Base-by-base conservation (phyloP, 1,284 basidiomycete genomes). In the Malassezia japonica region DNA sequence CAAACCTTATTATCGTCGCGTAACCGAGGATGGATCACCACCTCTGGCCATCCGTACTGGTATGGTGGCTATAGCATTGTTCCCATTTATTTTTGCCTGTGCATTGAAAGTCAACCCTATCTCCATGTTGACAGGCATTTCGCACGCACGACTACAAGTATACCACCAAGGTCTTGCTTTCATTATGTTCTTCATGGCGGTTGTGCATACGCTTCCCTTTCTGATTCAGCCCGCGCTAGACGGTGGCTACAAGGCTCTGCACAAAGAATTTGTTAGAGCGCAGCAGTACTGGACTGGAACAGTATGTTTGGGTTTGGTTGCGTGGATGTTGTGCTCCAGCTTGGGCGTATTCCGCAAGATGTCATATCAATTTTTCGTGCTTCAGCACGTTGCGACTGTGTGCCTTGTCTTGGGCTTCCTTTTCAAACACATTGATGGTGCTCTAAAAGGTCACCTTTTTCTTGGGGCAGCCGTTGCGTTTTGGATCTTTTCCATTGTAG, bases 331-430 rank as follows among this genome's bases (percentile, higher is more conserved):
- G 9, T 55, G 60, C 18, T 61, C 61, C 4, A 65, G 64, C 46
- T 32, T 60, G n/a, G 56, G 59, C 1, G 50, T 59, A 10, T 50
- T 71, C n/a, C 55, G 70, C 3, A 55, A 62, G 16, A 45, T 59
- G 33, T 64, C 56, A 23, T 72, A 72, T 56, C 63, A 69, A 39
- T 57, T 72, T 18, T 72, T 69, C 40, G 57, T 70, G 32, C 40
- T 64, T 20, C 52, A 66, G 15, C 70, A 72, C 45, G 50, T 71
- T 5, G 49, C 57, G n/a, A 39, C 55, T 16, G 55, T 60, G 2
- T 46, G 64, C 18, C 28, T 61, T 20, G 61, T 72, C 37, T 45
- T 72, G 3, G 70, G 35, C 23, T 59, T 40, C 20, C 31, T 45
- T 10, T 50, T 55, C 13, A 34, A 27, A 3, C 52, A 59, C n/a